Conservation (phyloP, 1,284 basidiomycete species). For the Blastosporella zonata region DNA sequence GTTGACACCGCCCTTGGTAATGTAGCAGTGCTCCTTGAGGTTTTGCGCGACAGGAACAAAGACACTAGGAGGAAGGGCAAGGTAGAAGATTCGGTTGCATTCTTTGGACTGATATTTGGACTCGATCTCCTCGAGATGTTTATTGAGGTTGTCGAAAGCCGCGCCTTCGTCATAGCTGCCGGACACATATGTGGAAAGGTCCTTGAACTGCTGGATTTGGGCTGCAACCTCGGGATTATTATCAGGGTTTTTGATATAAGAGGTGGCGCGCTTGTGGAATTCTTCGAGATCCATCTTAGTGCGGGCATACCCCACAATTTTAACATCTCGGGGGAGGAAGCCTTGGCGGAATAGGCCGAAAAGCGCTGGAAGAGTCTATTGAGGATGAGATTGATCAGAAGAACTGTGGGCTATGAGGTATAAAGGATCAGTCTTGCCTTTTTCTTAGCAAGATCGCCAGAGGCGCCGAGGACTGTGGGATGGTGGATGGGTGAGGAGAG, state of each 20-base stretch:
- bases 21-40: slow-evolving; percentile 80
- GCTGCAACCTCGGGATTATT: slow-evolving; percentile 54
- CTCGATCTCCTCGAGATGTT: slow-evolving; percentile 79
- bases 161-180: slow-evolving; percentile 85
- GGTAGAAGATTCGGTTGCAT: slow-evolving; percentile 85
- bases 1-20: slow-evolving; percentile 66
- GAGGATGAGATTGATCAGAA: slow-evolving; percentile 9
- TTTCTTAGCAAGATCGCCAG: slow-evolving; percentile 98
- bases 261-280: slow-evolving; percentile 80
- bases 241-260: slow-evolving; percentile 79
- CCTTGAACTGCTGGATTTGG: slow-evolving; percentile 81
- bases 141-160: slow-evolving; percentile 76
- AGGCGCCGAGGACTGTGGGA: slow-evolving; percentile 87
- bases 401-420: background rate
- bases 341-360: slow-evolving; percentile 83
- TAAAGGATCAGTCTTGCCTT: slow-evolving; percentile 58
- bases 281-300: slow-evolving; percentile 91
- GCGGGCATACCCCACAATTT: slow-evolving; percentile 93
- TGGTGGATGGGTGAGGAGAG: slow-evolving; percentile 19
- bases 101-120: slow-evolving; percentile 59
- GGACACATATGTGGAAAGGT: slow-evolving; percentile 75
- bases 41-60: slow-evolving; percentile 87
- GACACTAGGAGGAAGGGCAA: slow-evolving; percentile 92
- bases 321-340: slow-evolving; percentile 78
- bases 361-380: slow-evolving; percentile 89